Base-by-base conservation (phyloP, 2,329 filamentous ascomycete species). In the Hypomyces perniciosus region DNA sequence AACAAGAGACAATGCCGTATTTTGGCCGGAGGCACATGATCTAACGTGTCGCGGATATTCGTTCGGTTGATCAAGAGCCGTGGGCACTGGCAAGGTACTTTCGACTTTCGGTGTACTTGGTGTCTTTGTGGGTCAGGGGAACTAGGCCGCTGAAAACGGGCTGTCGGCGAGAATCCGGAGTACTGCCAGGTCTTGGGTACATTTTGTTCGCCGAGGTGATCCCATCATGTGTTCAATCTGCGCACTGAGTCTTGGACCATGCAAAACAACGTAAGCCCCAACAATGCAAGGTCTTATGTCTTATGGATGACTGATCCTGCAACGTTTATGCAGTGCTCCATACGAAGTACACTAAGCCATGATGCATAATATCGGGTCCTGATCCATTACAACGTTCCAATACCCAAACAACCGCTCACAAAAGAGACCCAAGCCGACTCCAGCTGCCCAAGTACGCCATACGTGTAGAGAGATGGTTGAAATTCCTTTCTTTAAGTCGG, bases 211-310 rank as follows among this genome's bases (percentile, higher is more conserved):
- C 48, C 44, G 46, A 46, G 48, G 38, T 34, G 28, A 20, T 35
- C 34, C 47, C 48, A 51, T 53, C 51, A 53, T 53, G 51, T 53
- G 51, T 43, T 53, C 48, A 53, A 53, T 47, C 46, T 34, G 39
- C 39, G 28, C 40, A 52, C 35, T 33, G 29, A 30, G 6, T n/a
- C 20, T 26, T 10, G 43, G 43, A 26, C 43, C 43, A 45, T 12
- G 12, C n/a, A 6, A 28, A 37, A 13, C 38, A 42, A 45, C 48
- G 48, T 50, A 50, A n/a, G 35, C 35, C 20, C 6, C 35, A 38
- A 38, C 35, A 9, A 20, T 20, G 20, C 20, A 20, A 20, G 20
- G 20, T 20, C 20, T 20, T 20, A 20, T 20, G 20, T 20, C 20
- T 20, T 20, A 20, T 20, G 20, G 20, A 20, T 20, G 20, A 20